Percentiles rank a stretch among this genome's conserved stretches.
Conservation (phyloP, 495 filamentous ascomycete species). For the Ramalina intermedia region DNA sequence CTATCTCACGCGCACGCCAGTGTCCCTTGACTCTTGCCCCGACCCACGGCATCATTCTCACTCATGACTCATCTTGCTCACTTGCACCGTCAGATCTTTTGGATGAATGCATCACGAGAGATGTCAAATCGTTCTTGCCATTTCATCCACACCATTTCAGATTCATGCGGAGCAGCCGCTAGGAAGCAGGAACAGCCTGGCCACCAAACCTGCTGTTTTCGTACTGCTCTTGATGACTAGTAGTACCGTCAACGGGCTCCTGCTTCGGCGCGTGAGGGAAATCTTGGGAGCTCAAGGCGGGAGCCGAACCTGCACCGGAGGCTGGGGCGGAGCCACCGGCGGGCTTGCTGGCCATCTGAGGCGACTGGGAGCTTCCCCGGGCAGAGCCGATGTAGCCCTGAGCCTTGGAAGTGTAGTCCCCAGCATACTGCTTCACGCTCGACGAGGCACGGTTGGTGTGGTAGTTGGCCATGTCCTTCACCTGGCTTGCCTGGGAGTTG, state of each 20-base stretch:
- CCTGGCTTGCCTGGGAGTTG: slow-evolving; percentile 66
- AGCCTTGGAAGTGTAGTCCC: slow-evolving; percentile 74
- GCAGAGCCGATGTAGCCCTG: slow-evolving; percentile 51
- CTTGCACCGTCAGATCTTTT: too few species aligned
- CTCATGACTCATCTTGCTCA: too few species aligned
- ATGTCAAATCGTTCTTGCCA: too few species aligned
- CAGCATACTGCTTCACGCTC: slow-evolving; percentile 64
- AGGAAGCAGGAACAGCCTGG: slow-evolving; percentile 15
- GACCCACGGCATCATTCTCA: too few species aligned
- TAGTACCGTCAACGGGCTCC: slow-evolving; percentile 25
- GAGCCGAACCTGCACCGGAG: slow-evolving; percentile 20
- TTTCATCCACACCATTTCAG: too few species aligned
- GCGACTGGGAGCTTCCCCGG: slow-evolving; percentile 35
- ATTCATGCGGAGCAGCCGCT: not conserved
- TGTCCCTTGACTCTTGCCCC: too few species aligned
- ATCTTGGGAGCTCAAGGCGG: slow-evolving; percentile 28
- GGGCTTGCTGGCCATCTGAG: slow-evolving; percentile 27
- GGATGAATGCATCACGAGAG: too few species aligned
- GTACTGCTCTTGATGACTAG: slow-evolving; percentile 17
- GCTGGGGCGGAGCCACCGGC: slow-evolving; percentile 26
- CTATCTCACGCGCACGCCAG: too few species aligned
- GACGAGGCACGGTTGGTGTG: slow-evolving; percentile 65
- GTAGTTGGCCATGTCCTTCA: slow-evolving; percentile 65
- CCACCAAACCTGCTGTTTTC: slow-evolving; percentile 16
- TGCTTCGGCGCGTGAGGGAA: slow-evolving; percentile 50